phyloP scores from a whole-genome alignment of 306 rosid species.

The Styphnolobium japonicum region DNA sequence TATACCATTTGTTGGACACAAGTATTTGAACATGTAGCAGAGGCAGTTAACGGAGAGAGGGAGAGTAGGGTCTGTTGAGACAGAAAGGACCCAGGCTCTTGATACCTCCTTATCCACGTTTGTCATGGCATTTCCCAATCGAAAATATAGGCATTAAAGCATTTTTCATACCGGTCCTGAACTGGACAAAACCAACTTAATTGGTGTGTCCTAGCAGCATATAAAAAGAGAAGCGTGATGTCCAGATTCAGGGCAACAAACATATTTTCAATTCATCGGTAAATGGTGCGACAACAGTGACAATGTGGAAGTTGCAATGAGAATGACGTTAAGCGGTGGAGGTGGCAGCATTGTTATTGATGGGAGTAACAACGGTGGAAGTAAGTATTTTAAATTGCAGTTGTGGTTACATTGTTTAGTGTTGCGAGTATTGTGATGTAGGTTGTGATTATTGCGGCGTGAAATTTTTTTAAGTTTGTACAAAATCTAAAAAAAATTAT shows the following conservation, averaged over 20 bases:
- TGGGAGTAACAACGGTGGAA: too few relatives aligned
- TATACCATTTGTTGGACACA: not conserved
- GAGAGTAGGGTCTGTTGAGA: not conserved
- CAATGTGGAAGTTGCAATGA: too few relatives aligned
- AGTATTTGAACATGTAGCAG: not conserved
- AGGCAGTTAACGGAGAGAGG: not conserved
- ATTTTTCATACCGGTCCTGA: not conserved
- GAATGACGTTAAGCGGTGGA: too few relatives aligned
- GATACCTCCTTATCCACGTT: constrained; percentile 4
- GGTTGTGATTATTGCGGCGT: too few relatives aligned
- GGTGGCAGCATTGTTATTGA: too few relatives aligned
- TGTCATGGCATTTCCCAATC: not conserved
- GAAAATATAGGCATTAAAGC: not conserved
- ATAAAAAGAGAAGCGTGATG: not conserved
- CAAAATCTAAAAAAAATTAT: too few relatives aligned
- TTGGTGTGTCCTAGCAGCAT: not conserved
- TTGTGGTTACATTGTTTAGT: too few relatives aligned
- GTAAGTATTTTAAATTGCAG: too few relatives aligned
- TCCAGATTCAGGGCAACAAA: not conserved
- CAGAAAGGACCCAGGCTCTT: constrained; percentile 15
- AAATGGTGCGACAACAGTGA: too few relatives aligned
- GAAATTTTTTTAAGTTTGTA: too few relatives aligned
- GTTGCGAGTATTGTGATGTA: too few relatives aligned
- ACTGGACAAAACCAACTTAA: not conserved
- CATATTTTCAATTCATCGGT: not conserved